phyloP scores from a whole-genome alignment of 768 basidiomycete species.

The Leccinum sublutescens region DNA sequence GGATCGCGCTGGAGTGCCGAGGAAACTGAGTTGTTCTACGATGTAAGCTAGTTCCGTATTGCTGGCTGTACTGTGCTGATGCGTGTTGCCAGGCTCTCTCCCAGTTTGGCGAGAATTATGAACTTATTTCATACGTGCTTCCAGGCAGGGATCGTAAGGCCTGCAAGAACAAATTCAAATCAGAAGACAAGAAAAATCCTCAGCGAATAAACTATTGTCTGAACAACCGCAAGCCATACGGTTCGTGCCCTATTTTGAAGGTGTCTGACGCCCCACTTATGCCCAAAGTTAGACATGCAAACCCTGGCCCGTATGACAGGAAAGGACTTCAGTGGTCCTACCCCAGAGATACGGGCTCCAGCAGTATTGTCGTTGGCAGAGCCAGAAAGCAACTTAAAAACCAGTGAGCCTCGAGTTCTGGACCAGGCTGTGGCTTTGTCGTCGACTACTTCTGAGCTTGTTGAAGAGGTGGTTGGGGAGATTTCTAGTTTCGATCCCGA shows the following conservation, averaged over 20 bases:
- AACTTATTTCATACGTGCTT: slow-evolving; percentile 82
- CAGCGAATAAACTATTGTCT: slow-evolving; percentile 73
- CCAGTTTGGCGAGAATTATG: slow-evolving; percentile 92
- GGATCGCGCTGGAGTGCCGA: slow-evolving; percentile 87
- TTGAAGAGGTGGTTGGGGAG: slow-evolving; percentile 33
- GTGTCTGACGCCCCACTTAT: neutral
- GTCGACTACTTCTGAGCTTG: slow-evolving; percentile 32
- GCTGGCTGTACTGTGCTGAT: slow-evolving; percentile 9
- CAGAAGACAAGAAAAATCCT: slow-evolving; percentile 80
- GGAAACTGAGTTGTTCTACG: slow-evolving; percentile 86
- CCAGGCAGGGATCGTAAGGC: slow-evolving; percentile 85
- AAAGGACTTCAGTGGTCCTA: slow-evolving; percentile 81
- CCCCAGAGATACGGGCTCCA: slow-evolving; percentile 59
- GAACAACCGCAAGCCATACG: slow-evolving; percentile 73
- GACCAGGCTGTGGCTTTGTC: slow-evolving; percentile 30
- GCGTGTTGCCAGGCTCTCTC: slow-evolving; percentile 63
- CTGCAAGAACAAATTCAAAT: slow-evolving; percentile 91
- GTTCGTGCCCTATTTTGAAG: slow-evolving; percentile 39
- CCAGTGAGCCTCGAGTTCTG: neutral
- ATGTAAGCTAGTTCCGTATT: slow-evolving; percentile 47
- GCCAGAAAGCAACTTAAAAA: slow-evolving; percentile 3
- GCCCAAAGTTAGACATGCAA: slow-evolving; percentile 54
- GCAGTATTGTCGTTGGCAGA: slow-evolving; percentile 36
- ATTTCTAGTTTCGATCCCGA: slow-evolving; percentile 24
- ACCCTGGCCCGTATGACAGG: slow-evolving; percentile 79